Evolutionary conservation across 441 rosid species (phyloP).

Genomic region (Corymbia calophylla): DNA sequence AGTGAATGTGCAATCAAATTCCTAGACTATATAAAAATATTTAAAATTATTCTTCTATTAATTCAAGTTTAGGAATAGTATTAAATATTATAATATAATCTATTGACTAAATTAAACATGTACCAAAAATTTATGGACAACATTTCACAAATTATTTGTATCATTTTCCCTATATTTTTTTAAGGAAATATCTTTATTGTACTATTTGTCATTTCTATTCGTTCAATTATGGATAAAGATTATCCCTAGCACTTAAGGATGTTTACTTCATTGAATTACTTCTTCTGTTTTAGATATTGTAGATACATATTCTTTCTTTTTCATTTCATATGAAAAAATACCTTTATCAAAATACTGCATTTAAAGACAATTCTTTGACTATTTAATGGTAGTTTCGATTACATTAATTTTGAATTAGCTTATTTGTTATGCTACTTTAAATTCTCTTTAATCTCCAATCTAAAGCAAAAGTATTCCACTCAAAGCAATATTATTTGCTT

Average conservation of each 20-base stretch:
- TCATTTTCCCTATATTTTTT: neutral
- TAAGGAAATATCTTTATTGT: neutral
- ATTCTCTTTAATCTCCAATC: neutral
- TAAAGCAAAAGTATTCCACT: neutral
- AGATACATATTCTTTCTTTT: neutral
- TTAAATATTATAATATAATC: too few relatives aligned
- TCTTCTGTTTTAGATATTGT: neutral
- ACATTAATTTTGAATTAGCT: neutral
- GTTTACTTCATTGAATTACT: neutral
- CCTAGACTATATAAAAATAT: neutral
- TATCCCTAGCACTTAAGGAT: neutral
- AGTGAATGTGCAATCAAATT: too few relatives aligned
- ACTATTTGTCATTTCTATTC: neutral
- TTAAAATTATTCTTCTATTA: rapidly evolving
- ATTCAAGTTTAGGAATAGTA: too few relatives aligned
- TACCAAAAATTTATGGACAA: neutral
- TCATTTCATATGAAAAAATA: neutral
- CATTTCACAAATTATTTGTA: neutral
- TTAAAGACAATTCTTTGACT: neutral
- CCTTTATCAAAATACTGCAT: neutral
- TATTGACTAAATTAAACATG: too few relatives aligned
- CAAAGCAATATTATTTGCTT: neutral
- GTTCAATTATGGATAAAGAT: neutral
- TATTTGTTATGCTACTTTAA: neutral
- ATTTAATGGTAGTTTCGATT: neutral